phyloP scores from a whole-genome alignment of 1,139 yeast species.

The Taphrina confusa region DNA sequence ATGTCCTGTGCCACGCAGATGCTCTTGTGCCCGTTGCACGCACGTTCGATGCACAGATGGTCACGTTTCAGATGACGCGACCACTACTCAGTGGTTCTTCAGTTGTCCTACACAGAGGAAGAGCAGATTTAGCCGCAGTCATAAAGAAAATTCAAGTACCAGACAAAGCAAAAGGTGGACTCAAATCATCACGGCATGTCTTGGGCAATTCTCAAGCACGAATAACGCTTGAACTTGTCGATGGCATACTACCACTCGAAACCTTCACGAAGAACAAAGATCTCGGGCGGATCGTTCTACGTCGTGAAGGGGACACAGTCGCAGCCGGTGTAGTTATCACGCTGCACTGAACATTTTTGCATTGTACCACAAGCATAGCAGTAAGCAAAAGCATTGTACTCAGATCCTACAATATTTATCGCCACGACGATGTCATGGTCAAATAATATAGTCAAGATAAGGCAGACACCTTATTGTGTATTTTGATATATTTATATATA shows the following conservation, averaged over 20 bases:
- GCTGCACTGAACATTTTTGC: conserved; percentile 4
- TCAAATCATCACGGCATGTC: conserved; percentile 52
- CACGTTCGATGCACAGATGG: conserved; percentile 58
- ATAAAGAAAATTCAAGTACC: conserved; percentile 55
- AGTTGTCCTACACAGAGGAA: conserved; percentile 77
- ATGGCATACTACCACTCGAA: conserved; percentile 59
- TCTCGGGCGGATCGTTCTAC: conserved; percentile 77
- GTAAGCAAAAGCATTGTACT: too few relatives aligned
- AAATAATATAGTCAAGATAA: too few relatives aligned
- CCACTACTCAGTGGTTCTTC: conserved; percentile 86
- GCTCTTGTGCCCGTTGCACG: conserved; percentile 55
- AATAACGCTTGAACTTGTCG: conserved; percentile 64
- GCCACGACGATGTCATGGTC: too few relatives aligned
- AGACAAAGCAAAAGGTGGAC: conserved; percentile 50
- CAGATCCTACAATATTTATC: too few relatives aligned
- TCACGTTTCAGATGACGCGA: conserved; percentile 66
- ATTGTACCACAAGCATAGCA: too few relatives aligned
- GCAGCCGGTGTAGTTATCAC: conserved; percentile 70
- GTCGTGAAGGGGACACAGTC: conserved; percentile 82
- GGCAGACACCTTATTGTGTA: too few relatives aligned
- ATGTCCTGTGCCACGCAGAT: conserved; percentile 60
- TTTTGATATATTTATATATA: too few relatives aligned
- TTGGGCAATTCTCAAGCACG: conserved; percentile 60
- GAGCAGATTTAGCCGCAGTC: conserved; percentile 73
- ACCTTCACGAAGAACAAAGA: conserved; percentile 60